These are phyloP conservation scores for Neopestalotiopsis clavispora DNA, from an alignment of 2,329 filamentous ascomycete species.

Conservation along the genomic window DNA sequence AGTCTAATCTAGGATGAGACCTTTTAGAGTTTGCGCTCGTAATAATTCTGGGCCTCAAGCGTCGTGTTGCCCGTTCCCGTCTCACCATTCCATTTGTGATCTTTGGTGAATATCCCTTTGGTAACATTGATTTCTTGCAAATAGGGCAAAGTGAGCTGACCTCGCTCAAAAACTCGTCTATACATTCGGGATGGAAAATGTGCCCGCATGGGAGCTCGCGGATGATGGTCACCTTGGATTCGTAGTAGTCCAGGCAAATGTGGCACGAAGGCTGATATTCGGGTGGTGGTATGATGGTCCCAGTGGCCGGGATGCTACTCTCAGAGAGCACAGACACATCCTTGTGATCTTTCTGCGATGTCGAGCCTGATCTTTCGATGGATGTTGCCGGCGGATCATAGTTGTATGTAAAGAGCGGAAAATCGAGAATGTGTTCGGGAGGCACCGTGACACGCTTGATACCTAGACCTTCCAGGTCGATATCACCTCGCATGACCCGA, in stretches of 20 bases:
- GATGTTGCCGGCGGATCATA: slow-evolving; percentile 53
- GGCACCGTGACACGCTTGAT: slow-evolving; percentile 85
- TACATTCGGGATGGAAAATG: slow-evolving; percentile 91
- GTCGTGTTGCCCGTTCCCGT: slow-evolving; percentile 72
- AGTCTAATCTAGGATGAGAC: slow-evolving; percentile 29
- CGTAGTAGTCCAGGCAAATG: slow-evolving; percentile 88
- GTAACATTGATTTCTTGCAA: slow-evolving; percentile 85
- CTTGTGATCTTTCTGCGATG: slow-evolving; percentile 34
- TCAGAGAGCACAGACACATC: slow-evolving; percentile 19
- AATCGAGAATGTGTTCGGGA: slow-evolving; percentile 68
- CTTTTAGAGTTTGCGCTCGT: not conserved
- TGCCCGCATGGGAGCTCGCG: slow-evolving; percentile 89
- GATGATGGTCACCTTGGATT: slow-evolving; percentile 71
- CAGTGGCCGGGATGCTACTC: slow-evolving; percentile 18
- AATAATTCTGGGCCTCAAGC: slow-evolving; percentile 58
- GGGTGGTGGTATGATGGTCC: slow-evolving; percentile 40
- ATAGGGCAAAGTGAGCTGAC: slow-evolving; percentile 88
- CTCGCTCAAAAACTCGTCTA: slow-evolving; percentile 80
- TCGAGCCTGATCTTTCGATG: slow-evolving; percentile 38
- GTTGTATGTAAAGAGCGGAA: slow-evolving; percentile 81
- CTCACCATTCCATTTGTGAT: slow-evolving; percentile 89
- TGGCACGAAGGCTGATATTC: slow-evolving; percentile 82
- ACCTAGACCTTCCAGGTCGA: slow-evolving; percentile 84
- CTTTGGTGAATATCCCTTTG: slow-evolving; percentile 66
- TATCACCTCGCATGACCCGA: slow-evolving; percentile 77